Evolutionary conservation across 2,329 filamentous ascomycete genomes (phyloP).

Genomic region (Neopestalotiopsis sp.): DNA sequence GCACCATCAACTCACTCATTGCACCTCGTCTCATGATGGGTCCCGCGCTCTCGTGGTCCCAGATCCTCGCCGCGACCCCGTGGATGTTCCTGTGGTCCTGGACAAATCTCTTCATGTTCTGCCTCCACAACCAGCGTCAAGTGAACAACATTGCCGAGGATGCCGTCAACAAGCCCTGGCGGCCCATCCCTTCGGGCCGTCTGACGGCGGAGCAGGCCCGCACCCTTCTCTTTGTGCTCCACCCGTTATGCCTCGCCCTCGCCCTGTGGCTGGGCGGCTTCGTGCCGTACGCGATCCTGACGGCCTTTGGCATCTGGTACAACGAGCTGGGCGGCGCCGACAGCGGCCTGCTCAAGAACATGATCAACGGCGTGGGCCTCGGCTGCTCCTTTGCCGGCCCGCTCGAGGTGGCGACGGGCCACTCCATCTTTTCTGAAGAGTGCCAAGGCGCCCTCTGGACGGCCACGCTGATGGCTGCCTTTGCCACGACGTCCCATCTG

Average conservation of each 20-base stretch:
- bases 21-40: slow-evolving; percentile 20
- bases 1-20: slow-evolving; percentile 17
- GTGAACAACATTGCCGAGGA: slow-evolving; percentile 21
- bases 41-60: not conserved
- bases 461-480: slow-evolving; percentile 5
- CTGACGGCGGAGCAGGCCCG: slow-evolving; percentile 20
- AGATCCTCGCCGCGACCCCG: slow-evolving; percentile 17
- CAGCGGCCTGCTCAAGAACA: slow-evolving; percentile 21
- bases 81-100: slow-evolving; percentile 21
- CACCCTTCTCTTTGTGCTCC: slow-evolving; percentile 19
- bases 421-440: slow-evolving; percentile 17
- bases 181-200: slow-evolving; percentile 21
- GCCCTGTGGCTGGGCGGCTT: slow-evolving; percentile 16
- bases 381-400: slow-evolving; percentile 20
- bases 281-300: slow-evolving; percentile 17
- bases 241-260: slow-evolving; percentile 8
- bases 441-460: slow-evolving; percentile 16
- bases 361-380: slow-evolving; percentile 20
- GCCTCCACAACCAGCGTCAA: slow-evolving; percentile 25
- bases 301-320: slow-evolving; percentile 22
- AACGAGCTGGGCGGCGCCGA: slow-evolving; percentile 19
- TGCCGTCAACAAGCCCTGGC: slow-evolving; percentile 27
- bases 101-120: slow-evolving; percentile 20
- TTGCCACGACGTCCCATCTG: slow-evolving; percentile 19
- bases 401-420: slow-evolving; percentile 21